These are phyloP conservation scores for Coprinellus micaceus DNA, from an alignment of 768 basidiomycete genomes.

Conservation along the genomic window DNA sequence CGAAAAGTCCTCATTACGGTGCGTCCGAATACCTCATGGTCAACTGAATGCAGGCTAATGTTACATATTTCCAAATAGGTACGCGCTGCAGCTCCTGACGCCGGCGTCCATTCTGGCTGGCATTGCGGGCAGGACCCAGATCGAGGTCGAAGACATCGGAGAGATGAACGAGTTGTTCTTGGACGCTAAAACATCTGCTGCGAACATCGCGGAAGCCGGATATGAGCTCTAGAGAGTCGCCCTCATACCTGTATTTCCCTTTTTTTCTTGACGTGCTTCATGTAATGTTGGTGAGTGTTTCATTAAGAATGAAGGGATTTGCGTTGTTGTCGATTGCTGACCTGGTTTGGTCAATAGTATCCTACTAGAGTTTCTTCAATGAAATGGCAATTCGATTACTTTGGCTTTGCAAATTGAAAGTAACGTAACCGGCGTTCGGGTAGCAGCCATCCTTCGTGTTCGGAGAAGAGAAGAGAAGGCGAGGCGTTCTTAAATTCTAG, in stretches of 20 bases:
- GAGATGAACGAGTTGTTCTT: constrained; percentile 96
- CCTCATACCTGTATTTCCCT: neutral
- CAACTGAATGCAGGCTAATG: too few species aligned
- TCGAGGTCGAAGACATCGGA: constrained; percentile 82
- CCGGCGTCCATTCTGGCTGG: constrained; percentile 86
- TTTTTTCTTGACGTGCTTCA: neutral
- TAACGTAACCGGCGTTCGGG: too few species aligned
- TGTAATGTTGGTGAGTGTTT: neutral
- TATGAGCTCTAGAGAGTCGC: constrained; percentile 4
- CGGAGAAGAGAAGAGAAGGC: too few species aligned
- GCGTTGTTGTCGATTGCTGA: too few species aligned
- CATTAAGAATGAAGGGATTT: too few species aligned
- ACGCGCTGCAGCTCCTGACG: constrained; percentile 86
- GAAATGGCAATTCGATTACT: too few species aligned
- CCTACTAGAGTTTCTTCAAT: too few species aligned
- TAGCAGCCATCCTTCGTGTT: too few species aligned
- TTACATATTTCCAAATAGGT: constrained; percentile 52
- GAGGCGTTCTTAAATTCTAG: too few species aligned
- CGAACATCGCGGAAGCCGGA: constrained; percentile 43
- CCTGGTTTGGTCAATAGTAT: too few species aligned
- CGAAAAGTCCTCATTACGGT: constrained; percentile 78
- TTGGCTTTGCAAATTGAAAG: too few species aligned
- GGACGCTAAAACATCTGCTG: constrained; percentile 83
- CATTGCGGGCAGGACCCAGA: constrained; percentile 73
- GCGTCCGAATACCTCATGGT: constrained; percentile 12